These are phyloP conservation scores for Beauveria rudraprayagi DNA, from an alignment of 2,329 filamentous ascomycete species.

Conservation along the genomic window DNA sequence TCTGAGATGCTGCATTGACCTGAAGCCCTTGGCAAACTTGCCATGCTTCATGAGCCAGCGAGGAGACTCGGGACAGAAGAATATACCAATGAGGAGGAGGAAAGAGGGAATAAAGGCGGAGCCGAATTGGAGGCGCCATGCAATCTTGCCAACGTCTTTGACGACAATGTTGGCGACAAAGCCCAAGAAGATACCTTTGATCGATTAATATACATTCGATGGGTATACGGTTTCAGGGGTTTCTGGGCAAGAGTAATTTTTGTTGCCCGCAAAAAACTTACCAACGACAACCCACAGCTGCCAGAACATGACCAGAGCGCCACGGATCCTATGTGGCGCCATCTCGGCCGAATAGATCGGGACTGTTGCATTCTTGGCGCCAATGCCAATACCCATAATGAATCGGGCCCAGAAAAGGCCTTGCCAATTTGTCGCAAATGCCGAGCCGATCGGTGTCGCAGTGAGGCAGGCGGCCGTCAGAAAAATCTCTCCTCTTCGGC, in stretches of 20 bases:
- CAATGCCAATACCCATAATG: conserved; percentile 60
- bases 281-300: conserved; percentile 27
- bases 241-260: background rate
- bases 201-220: conserved; percentile 29
- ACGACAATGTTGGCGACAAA: conserved; percentile 46
- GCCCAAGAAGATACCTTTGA: conserved; percentile 38
- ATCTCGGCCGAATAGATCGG: conserved; percentile 70
- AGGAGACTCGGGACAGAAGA: conserved; percentile 55
- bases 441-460: conserved; percentile 46
- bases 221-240: background rate
- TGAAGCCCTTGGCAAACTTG: conserved; percentile 48
- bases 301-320: conserved; percentile 76
- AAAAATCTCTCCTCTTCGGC: conserved; percentile 60
- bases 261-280: background rate
- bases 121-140: conserved; percentile 56
- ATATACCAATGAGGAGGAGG: conserved; percentile 48
- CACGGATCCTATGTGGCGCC: conserved; percentile 56
- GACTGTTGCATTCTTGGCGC: conserved; percentile 54
- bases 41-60: conserved; percentile 59
- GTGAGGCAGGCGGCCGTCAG: conserved; percentile 44
- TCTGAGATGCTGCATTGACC: conserved; percentile 41
- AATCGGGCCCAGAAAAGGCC: conserved; percentile 59
- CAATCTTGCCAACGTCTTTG: conserved; percentile 41
- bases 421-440: conserved; percentile 56
- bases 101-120: conserved; percentile 48